Evolutionary conservation across 257 asterid species (phyloP), one percentile per base, ranked within the genome.

Genomic region (Lithospermum erythrorhizon): DNA sequence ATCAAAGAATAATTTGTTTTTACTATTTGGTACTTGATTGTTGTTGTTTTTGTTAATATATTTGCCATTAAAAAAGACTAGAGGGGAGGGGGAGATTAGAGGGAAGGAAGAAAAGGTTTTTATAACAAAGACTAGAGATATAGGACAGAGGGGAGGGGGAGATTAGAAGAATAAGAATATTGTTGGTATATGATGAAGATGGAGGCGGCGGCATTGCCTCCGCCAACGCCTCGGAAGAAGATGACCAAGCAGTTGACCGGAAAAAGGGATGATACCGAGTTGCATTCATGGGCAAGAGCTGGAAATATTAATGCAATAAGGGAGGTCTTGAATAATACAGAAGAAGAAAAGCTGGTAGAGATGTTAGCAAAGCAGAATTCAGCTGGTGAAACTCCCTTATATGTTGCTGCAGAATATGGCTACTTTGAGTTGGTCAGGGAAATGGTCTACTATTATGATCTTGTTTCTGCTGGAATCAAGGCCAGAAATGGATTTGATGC

Each of bases 401-500:
- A 76, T 69, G 78, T 79, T n/a, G 80, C 82, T 11, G 70, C 80
- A 6, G 85, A 79, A 62, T 76, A 71, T 65, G 85, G 85, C 19
- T 73, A 63, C 62, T 56, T 64, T 23, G 82, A 79, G 18, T 53
- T 79, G 60, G 82, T 79, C 9, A 69, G 61, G 57, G 80, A 76
- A 52, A 47, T 79, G 78, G 73, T 79, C 37, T 67, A 53, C 29
- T 61, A 63, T 55, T 76, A 71, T 68, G 82, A 79, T 57, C 72
- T 73, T 63, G 72, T 8, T 6, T 64, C 80, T 24, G 85, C 85
- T 6, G 82, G 80, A 55, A 76, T 76, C 68, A 79, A 79, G 68
- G 82, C 80, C 2, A 73, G 74, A 64, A 79, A 76, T 35, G 85
- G 85, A 21, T 79, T 76, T 51, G 85, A 79, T 15, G 80, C 85